Evolutionary conservation across 2,329 filamentous ascomycete genomes (phyloP).

Genomic region (Penicillium sp.): DNA sequence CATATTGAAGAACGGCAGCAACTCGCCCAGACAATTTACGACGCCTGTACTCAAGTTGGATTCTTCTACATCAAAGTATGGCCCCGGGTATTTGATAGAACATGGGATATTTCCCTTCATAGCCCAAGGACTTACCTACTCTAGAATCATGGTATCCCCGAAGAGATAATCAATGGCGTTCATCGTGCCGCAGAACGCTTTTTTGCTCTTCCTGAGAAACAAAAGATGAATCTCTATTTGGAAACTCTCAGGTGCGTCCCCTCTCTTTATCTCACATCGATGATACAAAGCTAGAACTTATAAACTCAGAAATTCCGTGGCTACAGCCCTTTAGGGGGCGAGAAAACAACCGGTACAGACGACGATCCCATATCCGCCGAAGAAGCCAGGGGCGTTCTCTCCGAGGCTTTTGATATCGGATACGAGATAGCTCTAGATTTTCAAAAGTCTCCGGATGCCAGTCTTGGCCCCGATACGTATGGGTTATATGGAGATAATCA

Average conservation of each 20-base stretch:
- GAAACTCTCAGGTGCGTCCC: conserved; percentile 21
- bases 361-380: conserved; percentile 10
- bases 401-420: conserved; percentile 29
- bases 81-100: neutral
- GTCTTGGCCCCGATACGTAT: conserved; percentile 18
- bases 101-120: neutral
- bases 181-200: conserved; percentile 37
- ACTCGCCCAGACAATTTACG: conserved; percentile 44
- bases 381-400: conserved; percentile 15
- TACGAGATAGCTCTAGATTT: conserved; percentile 25
- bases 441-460: conserved; percentile 5
- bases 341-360: conserved; percentile 19
- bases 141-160: conserved; percentile 27
- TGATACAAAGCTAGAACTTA: neutral
- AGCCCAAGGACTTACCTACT: neutral
- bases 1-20: conserved; percentile 35
- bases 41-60: conserved; percentile 40
- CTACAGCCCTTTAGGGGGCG: conserved; percentile 26
- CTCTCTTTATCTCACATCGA: neutral
- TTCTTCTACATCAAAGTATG: conserved; percentile 47
- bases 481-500: conserved; percentile 25
- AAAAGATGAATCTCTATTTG: conserved; percentile 45
- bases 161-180: conserved; percentile 12
- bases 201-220: conserved; percentile 41
- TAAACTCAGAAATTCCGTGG: conserved; percentile 24